Conservation (phyloP, 1,284 basidiomycete genomes). For the Heliocybe sulcata region DNA sequence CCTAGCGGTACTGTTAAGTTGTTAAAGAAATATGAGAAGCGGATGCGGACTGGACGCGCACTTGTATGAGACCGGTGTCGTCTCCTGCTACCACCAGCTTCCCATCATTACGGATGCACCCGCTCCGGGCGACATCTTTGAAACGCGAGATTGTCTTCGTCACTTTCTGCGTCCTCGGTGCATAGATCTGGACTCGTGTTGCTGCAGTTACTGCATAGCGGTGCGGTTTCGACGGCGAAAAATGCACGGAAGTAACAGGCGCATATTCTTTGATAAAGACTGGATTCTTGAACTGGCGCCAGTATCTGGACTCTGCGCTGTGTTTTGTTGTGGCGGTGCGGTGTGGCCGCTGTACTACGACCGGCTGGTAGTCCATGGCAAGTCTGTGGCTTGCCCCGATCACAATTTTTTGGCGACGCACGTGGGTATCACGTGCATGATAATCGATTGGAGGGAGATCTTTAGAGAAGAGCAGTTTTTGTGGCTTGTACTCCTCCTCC, state of each 20-base stretch:
- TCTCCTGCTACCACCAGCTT: constrained; percentile 94
- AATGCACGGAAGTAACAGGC: constrained; percentile 88
- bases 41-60: constrained; percentile 20
- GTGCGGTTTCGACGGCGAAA: constrained; percentile 80
- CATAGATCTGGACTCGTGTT: constrained; percentile 93
- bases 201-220: constrained; percentile 95
- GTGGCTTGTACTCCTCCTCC: constrained; percentile 15
- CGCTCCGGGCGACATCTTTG: constrained; percentile 91
- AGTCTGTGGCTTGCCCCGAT: constrained; percentile 12
- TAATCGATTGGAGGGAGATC: constrained; percentile 5
- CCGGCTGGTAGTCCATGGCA: constrained; percentile 74
- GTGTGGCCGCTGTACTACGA: constrained; percentile 54
- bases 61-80: constrained; percentile 91
- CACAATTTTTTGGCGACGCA: not conserved
- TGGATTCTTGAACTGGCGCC: constrained; percentile 78
- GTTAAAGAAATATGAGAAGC: not conserved
- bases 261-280: constrained; percentile 94
- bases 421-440: constrained; percentile 14
- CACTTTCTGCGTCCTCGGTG: constrained; percentile 90
- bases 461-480: too few species aligned
- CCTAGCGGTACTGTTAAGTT: constrained; percentile 29
- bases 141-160: constrained; percentile 96
- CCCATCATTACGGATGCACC: constrained; percentile 85
- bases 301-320: constrained; percentile 68
- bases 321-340: constrained; percentile 53